Evolutionary conservation across 2,329 filamentous ascomycete species (phyloP).

Genomic region (Aspergillus fumigatiaffinis): DNA sequence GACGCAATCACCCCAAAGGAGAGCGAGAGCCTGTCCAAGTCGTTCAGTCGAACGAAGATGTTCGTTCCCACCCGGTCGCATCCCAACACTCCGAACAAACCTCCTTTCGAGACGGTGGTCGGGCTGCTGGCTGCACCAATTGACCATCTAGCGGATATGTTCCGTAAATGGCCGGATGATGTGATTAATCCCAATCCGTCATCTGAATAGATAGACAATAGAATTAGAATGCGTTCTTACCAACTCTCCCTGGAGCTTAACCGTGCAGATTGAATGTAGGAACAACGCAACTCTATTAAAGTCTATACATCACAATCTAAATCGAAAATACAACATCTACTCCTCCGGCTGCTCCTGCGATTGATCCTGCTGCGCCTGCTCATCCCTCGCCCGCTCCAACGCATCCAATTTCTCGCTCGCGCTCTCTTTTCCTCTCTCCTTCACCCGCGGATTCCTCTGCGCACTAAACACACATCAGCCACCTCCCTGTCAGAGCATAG

Average conservation of each 20-base stretch:
- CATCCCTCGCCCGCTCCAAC: conserved; percentile 6
- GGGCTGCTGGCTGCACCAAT: conserved; percentile 55
- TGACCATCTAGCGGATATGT: conserved; percentile 54
- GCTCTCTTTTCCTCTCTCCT: conserved; percentile 13
- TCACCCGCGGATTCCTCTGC: conserved; percentile 13
- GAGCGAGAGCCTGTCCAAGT: conserved; percentile 38
- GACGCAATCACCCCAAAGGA: conserved; percentile 32
- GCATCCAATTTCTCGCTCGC: conserved; percentile 16
- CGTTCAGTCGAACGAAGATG: conserved; percentile 51
- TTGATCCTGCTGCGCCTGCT: not conserved
- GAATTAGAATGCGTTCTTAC: not conserved
- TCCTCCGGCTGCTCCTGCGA: not conserved
- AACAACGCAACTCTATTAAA: not conserved
- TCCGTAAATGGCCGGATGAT: conserved; percentile 50
- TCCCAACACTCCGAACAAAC: conserved; percentile 48
- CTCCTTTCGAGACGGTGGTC: conserved; percentile 54
- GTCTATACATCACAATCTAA: not conserved
- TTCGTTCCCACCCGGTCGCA: conserved; percentile 53
- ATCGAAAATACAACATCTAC: not conserved
- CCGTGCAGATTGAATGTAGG: no score
- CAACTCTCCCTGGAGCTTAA: no score
- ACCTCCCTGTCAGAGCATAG: not conserved
- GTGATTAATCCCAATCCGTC: conserved; percentile 2
- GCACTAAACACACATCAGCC: conserved; percentile 8
- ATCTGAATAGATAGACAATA: conserved; percentile 3